phyloP scores from a whole-genome alignment of 2,329 filamentous ascomycete species.

The Stachybotrys echinatus region DNA sequence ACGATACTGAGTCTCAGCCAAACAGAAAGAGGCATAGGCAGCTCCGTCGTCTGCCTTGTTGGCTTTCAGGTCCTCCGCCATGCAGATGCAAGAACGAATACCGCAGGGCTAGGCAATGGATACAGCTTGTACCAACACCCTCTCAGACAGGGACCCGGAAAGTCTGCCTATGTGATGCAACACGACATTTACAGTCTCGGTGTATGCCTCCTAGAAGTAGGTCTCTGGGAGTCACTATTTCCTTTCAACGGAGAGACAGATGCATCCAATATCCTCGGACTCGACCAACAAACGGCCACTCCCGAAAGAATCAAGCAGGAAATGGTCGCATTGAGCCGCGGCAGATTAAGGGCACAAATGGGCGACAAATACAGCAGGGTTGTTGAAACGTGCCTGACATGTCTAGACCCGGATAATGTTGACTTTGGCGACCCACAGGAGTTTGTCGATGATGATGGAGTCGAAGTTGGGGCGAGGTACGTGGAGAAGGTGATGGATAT shows the following conservation, averaged over 20 bases:
- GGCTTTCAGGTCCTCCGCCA: conserved; percentile 9
- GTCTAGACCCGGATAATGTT: conserved; percentile 21
- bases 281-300: neutral
- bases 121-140: conserved; percentile 46
- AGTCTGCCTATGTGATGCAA: conserved; percentile 37
- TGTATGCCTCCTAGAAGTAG: conserved; percentile 36
- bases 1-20: conserved; percentile 1
- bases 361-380: conserved; percentile 23
- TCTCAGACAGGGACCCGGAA: conserved; percentile 35
- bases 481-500: conserved; percentile 19
- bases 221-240: conserved; percentile 31
- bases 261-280: too few relatives aligned
- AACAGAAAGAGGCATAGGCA: neutral
- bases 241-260: too few relatives aligned
- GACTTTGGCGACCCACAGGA: conserved; percentile 21
- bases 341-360: conserved; percentile 22
- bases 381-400: conserved; percentile 25
- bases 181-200: conserved; percentile 45
- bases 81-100: conserved; percentile 7
- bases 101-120: conserved; percentile 3
- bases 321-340: conserved; percentile 18
- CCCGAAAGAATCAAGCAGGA: conserved; percentile 5
- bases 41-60: conserved; percentile 4
- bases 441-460: conserved; percentile 23
- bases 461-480: conserved; percentile 20